These are phyloP conservation scores for Dictyostelium discoideum DNA, from an alignment of 78 protist genomes.

Conservation along the genomic window DNA sequence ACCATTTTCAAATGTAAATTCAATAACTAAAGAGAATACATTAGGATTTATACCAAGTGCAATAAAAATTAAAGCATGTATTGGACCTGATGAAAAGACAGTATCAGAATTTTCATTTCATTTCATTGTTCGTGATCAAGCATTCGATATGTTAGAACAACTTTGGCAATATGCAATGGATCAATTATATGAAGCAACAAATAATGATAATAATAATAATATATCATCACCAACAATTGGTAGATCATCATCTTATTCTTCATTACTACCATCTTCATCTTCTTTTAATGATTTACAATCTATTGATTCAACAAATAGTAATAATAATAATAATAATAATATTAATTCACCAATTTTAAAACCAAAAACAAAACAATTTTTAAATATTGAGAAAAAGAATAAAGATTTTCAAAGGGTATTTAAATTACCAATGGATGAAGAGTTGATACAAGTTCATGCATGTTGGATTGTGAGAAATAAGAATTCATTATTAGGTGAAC, in stretches of 20 bases:
- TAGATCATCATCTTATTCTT: neutral
- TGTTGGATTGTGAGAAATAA: constrained; percentile 60
- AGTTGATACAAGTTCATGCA: constrained; percentile 33
- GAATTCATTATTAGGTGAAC: constrained; percentile 16
- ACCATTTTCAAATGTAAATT: constrained; percentile 34
- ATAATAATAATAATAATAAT: no score
- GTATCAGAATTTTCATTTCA: constrained; percentile 55
- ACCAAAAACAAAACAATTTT: constrained; percentile 46
- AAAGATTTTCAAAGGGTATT: constrained; percentile 36
- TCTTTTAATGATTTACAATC: constrained; percentile 2
- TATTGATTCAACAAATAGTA: neutral
- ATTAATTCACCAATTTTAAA: constrained; percentile 32
- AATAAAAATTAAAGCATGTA: constrained; percentile 36
- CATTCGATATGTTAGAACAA: constrained; percentile 71
- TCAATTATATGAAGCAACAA: constrained; percentile 30
- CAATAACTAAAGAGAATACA: constrained; percentile 50
- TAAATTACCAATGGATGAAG: constrained; percentile 56
- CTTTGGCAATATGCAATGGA: constrained; percentile 65
- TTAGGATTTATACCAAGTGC: constrained; percentile 66
- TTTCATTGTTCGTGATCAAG: constrained; percentile 61
- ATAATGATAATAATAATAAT: neutral
- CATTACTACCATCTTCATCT: neutral
- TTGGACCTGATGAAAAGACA: constrained; percentile 68
- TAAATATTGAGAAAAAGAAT: constrained; percentile 58
- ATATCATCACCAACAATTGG: neutral